phyloP scores from a whole-genome alignment of 495 filamentous ascomycete genomes.

The Hypomontagnella monticulosa region DNA sequence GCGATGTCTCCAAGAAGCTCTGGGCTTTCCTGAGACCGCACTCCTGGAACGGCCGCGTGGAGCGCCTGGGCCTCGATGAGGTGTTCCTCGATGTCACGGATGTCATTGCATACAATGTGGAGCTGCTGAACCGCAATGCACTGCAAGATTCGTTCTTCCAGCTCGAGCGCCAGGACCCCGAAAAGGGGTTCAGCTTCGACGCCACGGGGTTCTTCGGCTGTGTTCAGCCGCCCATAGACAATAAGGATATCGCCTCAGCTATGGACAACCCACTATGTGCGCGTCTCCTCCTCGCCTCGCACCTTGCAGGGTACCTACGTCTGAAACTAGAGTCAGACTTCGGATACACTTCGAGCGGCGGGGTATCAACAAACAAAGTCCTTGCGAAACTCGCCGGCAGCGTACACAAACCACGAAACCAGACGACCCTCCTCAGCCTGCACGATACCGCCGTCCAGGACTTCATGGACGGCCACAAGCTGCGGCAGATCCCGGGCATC shows the following conservation, averaged over 20 bases:
- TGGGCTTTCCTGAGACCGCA: constrained; percentile 74
- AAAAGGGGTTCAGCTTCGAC: constrained; percentile 80
- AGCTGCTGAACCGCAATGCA: constrained; percentile 72
- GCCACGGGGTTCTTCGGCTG: constrained; percentile 62
- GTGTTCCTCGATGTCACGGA: constrained; percentile 81
- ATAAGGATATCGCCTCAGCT: not conserved
- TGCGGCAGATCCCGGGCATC: constrained; percentile 87
- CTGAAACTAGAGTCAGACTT: constrained; percentile 75
- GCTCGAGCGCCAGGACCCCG: constrained; percentile 78
- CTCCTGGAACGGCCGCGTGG: constrained; percentile 78
- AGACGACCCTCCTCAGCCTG: constrained; percentile 81
- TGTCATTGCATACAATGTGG: constrained; percentile 80
- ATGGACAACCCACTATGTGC: constrained; percentile 51
- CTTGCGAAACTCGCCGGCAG: constrained; percentile 86
- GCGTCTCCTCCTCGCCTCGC: constrained; percentile 73
- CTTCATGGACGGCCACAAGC: constrained; percentile 80
- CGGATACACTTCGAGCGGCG: constrained; percentile 87
- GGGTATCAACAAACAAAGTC: constrained; percentile 85
- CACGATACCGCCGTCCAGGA: constrained; percentile 59
- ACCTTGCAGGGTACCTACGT: constrained; percentile 78
- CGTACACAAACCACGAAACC: constrained; percentile 83
- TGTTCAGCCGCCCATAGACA: constrained; percentile 31
- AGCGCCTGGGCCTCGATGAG: constrained; percentile 90
- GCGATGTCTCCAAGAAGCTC: constrained; percentile 83
- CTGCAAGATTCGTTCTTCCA: constrained; percentile 79